Percentiles rank a stretch among this genome's conserved stretches.
Evolutionary conservation across 2,329 filamentous ascomycete species (phyloP).

Genomic region (Aureobasidium leucospermi): DNA sequence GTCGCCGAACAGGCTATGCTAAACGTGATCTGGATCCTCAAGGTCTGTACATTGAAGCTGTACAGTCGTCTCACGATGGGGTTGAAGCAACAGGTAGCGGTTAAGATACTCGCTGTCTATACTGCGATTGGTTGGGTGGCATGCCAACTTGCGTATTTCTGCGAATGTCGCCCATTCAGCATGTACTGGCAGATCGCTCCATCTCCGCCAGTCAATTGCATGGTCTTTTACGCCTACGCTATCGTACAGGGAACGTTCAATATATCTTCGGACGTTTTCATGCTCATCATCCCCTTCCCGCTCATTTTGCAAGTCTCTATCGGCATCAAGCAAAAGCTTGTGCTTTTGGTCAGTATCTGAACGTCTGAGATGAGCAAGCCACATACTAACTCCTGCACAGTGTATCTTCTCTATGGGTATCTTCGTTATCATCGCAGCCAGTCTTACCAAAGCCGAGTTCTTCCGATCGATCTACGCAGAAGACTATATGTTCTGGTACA

Average conservation of each 20-base stretch:
- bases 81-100: conserved; percentile 33
- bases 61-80: conserved; percentile 38
- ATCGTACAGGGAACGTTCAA: conserved; percentile 55
- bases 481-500: conserved; percentile 36
- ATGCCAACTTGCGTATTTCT: conserved; percentile 50
- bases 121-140: conserved; percentile 41
- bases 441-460: conserved; percentile 45
- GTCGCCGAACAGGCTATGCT: conserved; percentile 48
- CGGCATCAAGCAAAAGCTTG: conserved; percentile 44
- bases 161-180: conserved; percentile 46
- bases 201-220: conserved; percentile 20
- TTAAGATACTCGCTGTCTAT: conserved; percentile 45
- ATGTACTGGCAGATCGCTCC: conserved; percentile 43
- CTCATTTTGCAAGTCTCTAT: conserved; percentile 46
- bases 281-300: conserved; percentile 52
- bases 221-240: conserved; percentile 41
- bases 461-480: conserved; percentile 35
- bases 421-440: conserved; percentile 40
- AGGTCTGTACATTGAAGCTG: conserved; percentile 51
- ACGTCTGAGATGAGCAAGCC: background rate
- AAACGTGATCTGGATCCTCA: conserved; percentile 50
- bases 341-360: conserved; percentile 35
- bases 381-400: background rate
- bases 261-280: conserved; percentile 53
- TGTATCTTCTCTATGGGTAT: conserved; percentile 43